Conservation (phyloP, 169 alveolate species). For the Eimeria acervulina region DNA sequence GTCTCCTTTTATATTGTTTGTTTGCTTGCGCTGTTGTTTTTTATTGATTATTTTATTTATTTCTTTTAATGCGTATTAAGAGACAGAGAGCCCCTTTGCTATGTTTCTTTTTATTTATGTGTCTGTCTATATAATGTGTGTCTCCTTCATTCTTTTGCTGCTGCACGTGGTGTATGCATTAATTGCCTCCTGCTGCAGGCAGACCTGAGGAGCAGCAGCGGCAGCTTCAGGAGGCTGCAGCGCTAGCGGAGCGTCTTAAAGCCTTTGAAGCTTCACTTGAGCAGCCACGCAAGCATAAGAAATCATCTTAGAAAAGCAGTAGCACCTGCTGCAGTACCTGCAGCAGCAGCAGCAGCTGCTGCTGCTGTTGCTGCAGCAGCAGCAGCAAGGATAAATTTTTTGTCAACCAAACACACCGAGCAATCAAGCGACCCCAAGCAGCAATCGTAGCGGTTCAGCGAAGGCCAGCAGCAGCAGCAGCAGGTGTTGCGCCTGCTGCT, state of each 20-base stretch:
- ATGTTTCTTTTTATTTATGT: too few relatives aligned
- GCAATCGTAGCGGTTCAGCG: too few relatives aligned
- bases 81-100: too few relatives aligned
- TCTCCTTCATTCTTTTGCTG: too few relatives aligned
- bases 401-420: too few relatives aligned
- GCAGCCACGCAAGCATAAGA: neutral
- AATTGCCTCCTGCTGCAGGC: conserved; percentile 31
- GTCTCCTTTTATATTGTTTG: neutral
- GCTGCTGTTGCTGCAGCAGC: too few relatives aligned
- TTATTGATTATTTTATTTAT: too few relatives aligned
- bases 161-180: neutral
- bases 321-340: too few relatives aligned
- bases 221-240: conserved; percentile 62
- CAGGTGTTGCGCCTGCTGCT: neutral
- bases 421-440: too few relatives aligned
- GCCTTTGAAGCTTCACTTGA: conserved; percentile 9
- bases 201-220: conserved; percentile 48
- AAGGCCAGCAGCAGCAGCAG: neutral
- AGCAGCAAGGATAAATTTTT: neutral
- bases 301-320: neutral
- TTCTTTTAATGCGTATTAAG: too few relatives aligned
- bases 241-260: conserved; percentile 36
- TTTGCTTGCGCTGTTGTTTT: neutral
- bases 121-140: too few relatives aligned
- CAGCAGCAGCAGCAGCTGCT: neutral